These are phyloP conservation scores for Brassica carinata DNA, from an alignment of 345 rosid genomes.

Conservation along the genomic window DNA sequence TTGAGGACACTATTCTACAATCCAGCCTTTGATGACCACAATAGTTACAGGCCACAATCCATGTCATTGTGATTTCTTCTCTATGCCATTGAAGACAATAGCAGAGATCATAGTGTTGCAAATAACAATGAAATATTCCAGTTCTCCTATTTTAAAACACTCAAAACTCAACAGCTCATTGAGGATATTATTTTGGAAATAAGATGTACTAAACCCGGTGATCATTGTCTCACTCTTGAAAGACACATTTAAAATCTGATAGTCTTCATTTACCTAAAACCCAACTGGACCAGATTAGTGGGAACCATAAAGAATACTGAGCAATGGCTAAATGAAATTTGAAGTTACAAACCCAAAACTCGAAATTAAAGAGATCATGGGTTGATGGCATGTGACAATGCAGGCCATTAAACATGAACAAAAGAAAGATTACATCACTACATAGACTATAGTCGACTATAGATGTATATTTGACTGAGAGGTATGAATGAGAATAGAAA, in stretches of 20 bases:
- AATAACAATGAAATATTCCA: conserved; percentile 18
- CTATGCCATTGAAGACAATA: conserved; percentile 5
- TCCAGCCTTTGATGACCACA: conserved; percentile 10
- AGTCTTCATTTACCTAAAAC: conserved; percentile 78
- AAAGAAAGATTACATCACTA: conserved; percentile 23
- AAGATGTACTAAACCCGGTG: conserved; percentile 65
- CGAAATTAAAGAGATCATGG: conserved; percentile 92
- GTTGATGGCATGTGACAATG: conserved; percentile 78
- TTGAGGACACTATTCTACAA: conserved; percentile 15
- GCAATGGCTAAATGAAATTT: conserved; percentile 39
- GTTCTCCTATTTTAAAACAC: conserved; percentile 8
- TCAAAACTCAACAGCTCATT: background rate
- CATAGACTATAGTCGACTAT: conserved; percentile 14
- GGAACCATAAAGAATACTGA: conserved; percentile 20
- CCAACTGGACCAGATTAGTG: conserved; percentile 34
- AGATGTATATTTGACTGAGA: conserved; percentile 28
- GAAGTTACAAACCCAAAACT: conserved; percentile 99
- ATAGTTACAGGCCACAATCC: conserved; percentile 9
- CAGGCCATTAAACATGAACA: conserved; percentile 61
- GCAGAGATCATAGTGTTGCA: conserved; percentile 1
- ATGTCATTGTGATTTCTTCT: background rate
- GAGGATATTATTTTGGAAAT: conserved; percentile 9
- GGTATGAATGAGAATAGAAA: conserved; percentile 21
- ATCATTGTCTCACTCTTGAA: conserved; percentile 73
- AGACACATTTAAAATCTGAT: conserved; percentile 86